These are phyloP conservation scores for Dichotomocladium elegans DNA, from an alignment of 371 early-diverging fungal species.

Conservation along the genomic window DNA sequence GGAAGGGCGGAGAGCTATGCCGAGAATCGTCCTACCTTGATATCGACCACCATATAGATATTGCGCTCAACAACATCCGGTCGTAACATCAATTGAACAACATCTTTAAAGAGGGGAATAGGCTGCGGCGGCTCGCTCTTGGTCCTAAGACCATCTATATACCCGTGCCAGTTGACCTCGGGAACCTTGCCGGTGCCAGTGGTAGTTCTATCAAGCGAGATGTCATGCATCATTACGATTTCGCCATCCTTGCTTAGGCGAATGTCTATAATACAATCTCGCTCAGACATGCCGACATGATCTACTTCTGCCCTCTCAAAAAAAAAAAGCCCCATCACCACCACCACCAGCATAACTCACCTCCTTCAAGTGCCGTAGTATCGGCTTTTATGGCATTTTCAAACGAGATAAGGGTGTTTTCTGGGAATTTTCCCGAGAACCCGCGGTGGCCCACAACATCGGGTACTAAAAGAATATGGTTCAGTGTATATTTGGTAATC, in stretches of 20 bases:
- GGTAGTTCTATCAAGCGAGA: constrained; percentile 53
- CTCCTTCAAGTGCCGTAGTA: constrained; percentile 60
- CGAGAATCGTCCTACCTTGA: constrained; percentile 43
- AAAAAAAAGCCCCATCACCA: too few relatives aligned
- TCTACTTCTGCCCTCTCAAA: too few relatives aligned
- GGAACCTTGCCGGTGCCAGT: constrained; percentile 50
- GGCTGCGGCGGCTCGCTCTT: constrained; percentile 43
- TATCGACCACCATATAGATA: constrained; percentile 59
- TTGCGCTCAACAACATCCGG: constrained; percentile 37
- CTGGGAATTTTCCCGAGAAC: constrained; percentile 56
- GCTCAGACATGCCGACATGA: too few relatives aligned
- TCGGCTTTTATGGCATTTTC: constrained; percentile 53
- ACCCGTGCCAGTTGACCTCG: constrained; percentile 51
- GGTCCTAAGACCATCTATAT: constrained; percentile 53
- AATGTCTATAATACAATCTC: constrained; percentile 40
- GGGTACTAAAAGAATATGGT: too few relatives aligned
- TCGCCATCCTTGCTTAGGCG: constrained; percentile 59
- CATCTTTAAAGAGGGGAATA: constrained; percentile 56
- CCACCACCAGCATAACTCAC: constrained; percentile 14
- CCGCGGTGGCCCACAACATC: constrained; percentile 53
- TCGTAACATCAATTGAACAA: constrained; percentile 47
- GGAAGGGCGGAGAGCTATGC: not conserved
- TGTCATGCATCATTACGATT: constrained; percentile 65
- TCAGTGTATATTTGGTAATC: too few relatives aligned
- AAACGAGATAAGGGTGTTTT: constrained; percentile 61